A percentile compares a stretch with the other conserved stretches of the same genome.
These are phyloP conservation scores for Purpureocillium lavendulum DNA, from an alignment of 2,329 filamentous ascomycete species.

Conservation along the genomic window DNA sequence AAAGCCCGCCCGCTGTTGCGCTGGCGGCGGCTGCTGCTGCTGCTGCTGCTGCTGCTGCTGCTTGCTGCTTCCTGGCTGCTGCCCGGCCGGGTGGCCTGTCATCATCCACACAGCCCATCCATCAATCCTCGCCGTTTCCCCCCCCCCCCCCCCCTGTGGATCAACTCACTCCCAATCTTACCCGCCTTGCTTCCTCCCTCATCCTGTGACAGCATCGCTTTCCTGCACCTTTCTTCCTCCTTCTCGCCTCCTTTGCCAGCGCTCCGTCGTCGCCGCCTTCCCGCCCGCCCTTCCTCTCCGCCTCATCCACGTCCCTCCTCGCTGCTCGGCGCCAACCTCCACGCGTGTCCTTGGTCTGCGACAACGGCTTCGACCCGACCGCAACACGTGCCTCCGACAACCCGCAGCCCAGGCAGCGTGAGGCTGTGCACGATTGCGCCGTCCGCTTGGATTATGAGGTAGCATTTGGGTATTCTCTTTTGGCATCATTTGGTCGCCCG, in stretches of 20 bases:
- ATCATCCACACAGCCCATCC: constrained; percentile 2
- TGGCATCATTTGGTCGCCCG: constrained; percentile 11
- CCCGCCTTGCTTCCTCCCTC: constrained; percentile 13
- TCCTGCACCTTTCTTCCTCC: neutral
- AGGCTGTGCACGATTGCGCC: neutral
- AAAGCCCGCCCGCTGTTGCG: too few species aligned
- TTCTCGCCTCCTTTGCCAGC: neutral
- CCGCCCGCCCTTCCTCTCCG: neutral
- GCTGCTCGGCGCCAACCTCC: neutral
- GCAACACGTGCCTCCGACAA: neutral
- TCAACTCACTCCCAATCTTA: neutral
- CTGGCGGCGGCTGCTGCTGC: too few species aligned
- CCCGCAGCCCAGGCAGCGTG: neutral
- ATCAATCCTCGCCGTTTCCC: neutral
- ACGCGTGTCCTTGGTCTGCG: neutral
- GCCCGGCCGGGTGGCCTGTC: neutral
- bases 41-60: too few species aligned
- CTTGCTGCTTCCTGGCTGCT: too few species aligned
- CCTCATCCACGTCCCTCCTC: neutral
- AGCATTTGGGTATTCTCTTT: constrained; percentile 25
- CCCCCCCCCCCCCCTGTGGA: constrained; percentile 6
- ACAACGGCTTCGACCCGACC: neutral
- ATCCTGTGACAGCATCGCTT: constrained; percentile 11
- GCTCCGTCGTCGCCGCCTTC: neutral
- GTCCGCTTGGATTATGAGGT: constrained; percentile 24